Percentiles rank a stretch among this genome's conserved stretches.
Conservation (phyloP, 2,329 filamentous ascomycete genomes). For the Arthrobotrys iridis region DNA sequence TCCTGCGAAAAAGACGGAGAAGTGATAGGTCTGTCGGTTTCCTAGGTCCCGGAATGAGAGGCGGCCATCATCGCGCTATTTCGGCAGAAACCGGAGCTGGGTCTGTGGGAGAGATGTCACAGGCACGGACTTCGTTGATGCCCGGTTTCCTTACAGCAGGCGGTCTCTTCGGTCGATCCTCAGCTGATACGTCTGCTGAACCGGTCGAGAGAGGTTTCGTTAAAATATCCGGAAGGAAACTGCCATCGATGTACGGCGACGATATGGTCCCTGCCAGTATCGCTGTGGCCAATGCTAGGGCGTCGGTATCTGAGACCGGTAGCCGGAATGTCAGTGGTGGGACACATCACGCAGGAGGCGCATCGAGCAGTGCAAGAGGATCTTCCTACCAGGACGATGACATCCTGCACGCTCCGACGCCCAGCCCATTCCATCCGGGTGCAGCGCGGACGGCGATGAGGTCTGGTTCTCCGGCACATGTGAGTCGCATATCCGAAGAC, state of each 20-base stretch:
- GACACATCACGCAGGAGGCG: constrained; percentile 26
- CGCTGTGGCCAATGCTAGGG: constrained; percentile 37
- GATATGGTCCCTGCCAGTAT: constrained; percentile 45
- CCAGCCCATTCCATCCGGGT: constrained; percentile 20
- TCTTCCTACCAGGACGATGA: constrained; percentile 39
- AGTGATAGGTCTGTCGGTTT: constrained; percentile 16
- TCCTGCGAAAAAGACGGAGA: constrained; percentile 30
- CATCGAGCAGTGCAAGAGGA: constrained; percentile 22
- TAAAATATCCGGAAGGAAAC: constrained; percentile 47
- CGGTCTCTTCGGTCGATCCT: constrained; percentile 30
- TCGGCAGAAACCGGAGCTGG: constrained; percentile 38
- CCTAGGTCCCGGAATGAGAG: constrained; percentile 1
- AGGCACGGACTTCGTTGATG: constrained; percentile 40
- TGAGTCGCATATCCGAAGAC: constrained; percentile 40
- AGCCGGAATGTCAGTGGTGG: constrained; percentile 51
- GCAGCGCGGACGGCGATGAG: constrained; percentile 38
- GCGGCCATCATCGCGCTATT: constrained; percentile 34
- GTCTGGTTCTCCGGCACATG: constrained; percentile 40
- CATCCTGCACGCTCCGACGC: constrained; percentile 21
- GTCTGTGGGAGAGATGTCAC: constrained; percentile 44
- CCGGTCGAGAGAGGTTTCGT: constrained; percentile 39
- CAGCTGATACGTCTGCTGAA: constrained; percentile 31
- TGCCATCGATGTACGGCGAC: constrained; percentile 47
- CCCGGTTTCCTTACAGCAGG: constrained; percentile 25
- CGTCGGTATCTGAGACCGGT: constrained; percentile 41